A percentile compares a stretch with the other conserved stretches of the same genome.
Evolutionary conservation across 2,329 filamentous ascomycete genomes (phyloP).

Genomic region (Epichloe baconii): DNA sequence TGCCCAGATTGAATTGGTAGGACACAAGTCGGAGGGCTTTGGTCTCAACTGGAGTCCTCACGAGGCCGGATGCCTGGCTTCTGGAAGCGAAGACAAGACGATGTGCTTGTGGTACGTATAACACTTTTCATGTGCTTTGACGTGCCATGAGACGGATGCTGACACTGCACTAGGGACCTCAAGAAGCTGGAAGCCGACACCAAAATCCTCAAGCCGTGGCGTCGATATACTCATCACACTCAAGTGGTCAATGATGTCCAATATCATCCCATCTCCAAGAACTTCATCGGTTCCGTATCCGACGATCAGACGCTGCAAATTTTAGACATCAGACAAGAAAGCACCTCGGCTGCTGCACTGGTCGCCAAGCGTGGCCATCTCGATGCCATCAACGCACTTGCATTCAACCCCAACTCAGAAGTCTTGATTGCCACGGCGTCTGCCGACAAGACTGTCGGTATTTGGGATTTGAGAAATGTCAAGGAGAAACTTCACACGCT

Average conservation of each 20-base stretch:
- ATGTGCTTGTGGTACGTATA: slow-evolving; percentile 70
- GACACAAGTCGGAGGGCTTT: slow-evolving; percentile 82
- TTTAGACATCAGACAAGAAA: slow-evolving; percentile 64
- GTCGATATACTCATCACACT: slow-evolving; percentile 75
- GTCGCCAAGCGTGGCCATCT: slow-evolving; percentile 63
- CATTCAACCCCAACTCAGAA: slow-evolving; percentile 89
- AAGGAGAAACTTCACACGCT: slow-evolving; percentile 82
- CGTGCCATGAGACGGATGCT: neutral
- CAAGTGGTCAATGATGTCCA: slow-evolving; percentile 95
- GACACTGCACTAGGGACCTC: slow-evolving; percentile 51
- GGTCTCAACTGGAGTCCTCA: slow-evolving; percentile 89
- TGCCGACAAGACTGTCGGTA: slow-evolving; percentile 83
- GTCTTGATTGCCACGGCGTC: slow-evolving; percentile 85
- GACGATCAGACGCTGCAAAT: slow-evolving; percentile 91
- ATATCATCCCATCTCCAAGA: slow-evolving; percentile 75
- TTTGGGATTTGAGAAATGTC: slow-evolving; percentile 90
- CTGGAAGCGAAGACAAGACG: slow-evolving; percentile 83
- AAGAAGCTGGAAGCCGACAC: slow-evolving; percentile 59
- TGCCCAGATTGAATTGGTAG: slow-evolving; percentile 72
- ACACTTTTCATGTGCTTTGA: neutral
- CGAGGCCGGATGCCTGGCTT: slow-evolving; percentile 66
- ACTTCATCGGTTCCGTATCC: slow-evolving; percentile 83
- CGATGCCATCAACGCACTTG: slow-evolving; percentile 90
- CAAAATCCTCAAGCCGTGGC: slow-evolving; percentile 55
- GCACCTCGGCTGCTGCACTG: slow-evolving; percentile 54